Evolutionary conservation across 257 asterid genomes (phyloP).

Genomic region (Rehmannia glutinosa): DNA sequence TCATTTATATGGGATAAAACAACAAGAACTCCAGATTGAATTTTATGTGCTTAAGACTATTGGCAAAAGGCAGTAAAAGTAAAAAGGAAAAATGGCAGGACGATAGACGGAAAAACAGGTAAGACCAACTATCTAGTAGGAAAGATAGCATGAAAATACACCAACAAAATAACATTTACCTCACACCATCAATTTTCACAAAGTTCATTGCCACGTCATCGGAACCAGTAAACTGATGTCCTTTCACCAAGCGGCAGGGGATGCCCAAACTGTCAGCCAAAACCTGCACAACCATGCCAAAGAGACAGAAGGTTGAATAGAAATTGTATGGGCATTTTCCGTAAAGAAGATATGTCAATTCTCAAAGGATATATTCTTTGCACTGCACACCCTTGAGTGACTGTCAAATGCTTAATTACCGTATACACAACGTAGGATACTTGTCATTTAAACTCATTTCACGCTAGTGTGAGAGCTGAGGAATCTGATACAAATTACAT

Average conservation of each 20-base stretch:
- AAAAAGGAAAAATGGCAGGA: neutral
- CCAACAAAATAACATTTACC: conserved; percentile 37
- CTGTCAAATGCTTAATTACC: conserved; percentile 1
- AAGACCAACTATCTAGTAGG: too few relatives aligned
- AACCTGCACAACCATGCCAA: conserved; percentile 55
- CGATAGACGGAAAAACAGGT: neutral
- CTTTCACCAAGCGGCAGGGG: conserved; percentile 88
- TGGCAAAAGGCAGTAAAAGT: neutral
- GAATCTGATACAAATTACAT: neutral
- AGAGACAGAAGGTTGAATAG: conserved; percentile 14
- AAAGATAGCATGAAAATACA: conserved; percentile 10
- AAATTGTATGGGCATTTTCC: neutral
- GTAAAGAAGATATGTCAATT: neutral
- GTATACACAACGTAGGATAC: neutral
- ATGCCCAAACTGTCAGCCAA: conserved; percentile 84
- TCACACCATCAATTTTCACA: conserved; percentile 68
- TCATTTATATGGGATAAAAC: neutral
- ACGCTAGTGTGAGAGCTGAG: neutral
- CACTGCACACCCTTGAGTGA: neutral
- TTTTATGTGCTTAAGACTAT: neutral
- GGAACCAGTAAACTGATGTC: conserved; percentile 84
- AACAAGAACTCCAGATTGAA: conserved; percentile 10
- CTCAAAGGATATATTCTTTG: neutral
- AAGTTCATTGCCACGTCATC: conserved; percentile 90
- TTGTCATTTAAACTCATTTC: neutral